phyloP scores from a whole-genome alignment of 1,139 yeast genomes.

The Diutina mesorugosa region DNA sequence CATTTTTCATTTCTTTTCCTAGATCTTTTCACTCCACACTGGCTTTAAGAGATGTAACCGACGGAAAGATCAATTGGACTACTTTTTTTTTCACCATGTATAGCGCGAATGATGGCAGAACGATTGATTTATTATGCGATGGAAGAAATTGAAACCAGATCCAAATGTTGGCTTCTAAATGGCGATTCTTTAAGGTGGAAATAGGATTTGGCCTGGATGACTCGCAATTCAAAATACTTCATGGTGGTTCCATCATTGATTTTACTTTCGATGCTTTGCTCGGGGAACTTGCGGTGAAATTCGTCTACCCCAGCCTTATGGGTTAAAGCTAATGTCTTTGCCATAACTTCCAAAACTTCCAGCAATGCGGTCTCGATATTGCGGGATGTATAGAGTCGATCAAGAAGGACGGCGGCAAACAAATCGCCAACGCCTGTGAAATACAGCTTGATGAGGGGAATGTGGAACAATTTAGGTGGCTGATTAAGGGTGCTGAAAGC shows the following conservation, averaged over 20 bases:
- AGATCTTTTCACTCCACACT: background rate
- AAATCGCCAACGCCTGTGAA: constrained; percentile 93
- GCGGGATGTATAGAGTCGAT: constrained; percentile 20
- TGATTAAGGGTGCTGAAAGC: constrained; percentile 32
- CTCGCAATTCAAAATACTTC: constrained; percentile 27
- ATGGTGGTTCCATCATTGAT: constrained; percentile 26
- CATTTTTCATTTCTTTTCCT: constrained; percentile 4
- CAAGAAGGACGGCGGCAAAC: constrained; percentile 66
- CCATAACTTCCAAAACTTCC: background rate
- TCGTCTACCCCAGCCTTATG: constrained; percentile 12
- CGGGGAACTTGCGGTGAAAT: background rate
- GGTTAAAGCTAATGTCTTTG: constrained; percentile 20
- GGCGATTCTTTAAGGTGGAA: background rate
- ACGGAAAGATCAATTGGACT: background rate
- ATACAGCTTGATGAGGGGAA: constrained; percentile 51
- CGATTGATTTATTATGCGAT: background rate
- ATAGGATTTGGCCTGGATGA: constrained; percentile 16
- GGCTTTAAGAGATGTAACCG: too few species aligned
- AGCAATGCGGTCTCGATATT: background rate
- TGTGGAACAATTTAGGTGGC: constrained; percentile 20
- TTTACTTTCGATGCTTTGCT: constrained; percentile 9
- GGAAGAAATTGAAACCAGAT: background rate
- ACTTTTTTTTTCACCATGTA: background rate
- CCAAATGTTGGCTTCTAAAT: background rate
- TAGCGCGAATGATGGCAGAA: background rate